phyloP scores from a whole-genome alignment of 83 land plant genomes.

The Diphasiastrum complanatum region DNA sequence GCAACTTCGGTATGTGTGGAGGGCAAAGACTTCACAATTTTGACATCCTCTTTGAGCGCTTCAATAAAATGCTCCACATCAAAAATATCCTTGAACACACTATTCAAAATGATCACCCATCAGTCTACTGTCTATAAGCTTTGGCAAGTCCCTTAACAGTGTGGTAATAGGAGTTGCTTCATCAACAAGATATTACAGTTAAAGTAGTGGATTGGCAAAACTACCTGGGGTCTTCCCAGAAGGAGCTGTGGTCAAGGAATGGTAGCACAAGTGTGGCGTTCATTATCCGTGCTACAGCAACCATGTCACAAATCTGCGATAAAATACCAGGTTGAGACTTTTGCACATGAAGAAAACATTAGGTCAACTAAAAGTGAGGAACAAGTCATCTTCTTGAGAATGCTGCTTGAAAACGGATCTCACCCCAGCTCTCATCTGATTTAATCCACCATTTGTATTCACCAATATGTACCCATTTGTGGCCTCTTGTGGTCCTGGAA shows the following conservation, averaged over 20 bases:
- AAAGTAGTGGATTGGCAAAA: neutral
- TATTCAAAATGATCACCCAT: neutral
- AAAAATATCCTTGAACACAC: constrained; percentile 65
- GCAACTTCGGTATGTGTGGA: too few species aligned
- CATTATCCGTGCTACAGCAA: constrained; percentile 85
- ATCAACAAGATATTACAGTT: neutral
- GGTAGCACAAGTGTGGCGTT: constrained; percentile 97
- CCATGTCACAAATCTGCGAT: constrained; percentile 94
- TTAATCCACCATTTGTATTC: constrained; percentile 40
- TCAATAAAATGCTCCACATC: constrained; percentile 82
- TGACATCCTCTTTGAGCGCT: constrained; percentile 62
- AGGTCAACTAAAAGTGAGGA: neutral
- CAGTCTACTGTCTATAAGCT: neutral
- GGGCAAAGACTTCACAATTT: constrained; percentile 61
- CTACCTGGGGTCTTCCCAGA: constrained; percentile 89
- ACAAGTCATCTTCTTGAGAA: neutral
- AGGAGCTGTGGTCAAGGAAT: constrained; percentile 81
- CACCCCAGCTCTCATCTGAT: constrained; percentile 51
- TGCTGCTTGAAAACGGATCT: neutral
- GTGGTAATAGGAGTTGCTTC: neutral
- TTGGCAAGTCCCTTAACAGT: neutral
- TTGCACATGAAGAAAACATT: neutral
- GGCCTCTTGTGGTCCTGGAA: too few species aligned
- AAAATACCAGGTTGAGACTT: neutral
- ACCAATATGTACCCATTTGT: constrained; percentile 37